Evolutionary conservation across 2,329 filamentous ascomycete species (phyloP).

Genomic region (Cadophora gregata): DNA sequence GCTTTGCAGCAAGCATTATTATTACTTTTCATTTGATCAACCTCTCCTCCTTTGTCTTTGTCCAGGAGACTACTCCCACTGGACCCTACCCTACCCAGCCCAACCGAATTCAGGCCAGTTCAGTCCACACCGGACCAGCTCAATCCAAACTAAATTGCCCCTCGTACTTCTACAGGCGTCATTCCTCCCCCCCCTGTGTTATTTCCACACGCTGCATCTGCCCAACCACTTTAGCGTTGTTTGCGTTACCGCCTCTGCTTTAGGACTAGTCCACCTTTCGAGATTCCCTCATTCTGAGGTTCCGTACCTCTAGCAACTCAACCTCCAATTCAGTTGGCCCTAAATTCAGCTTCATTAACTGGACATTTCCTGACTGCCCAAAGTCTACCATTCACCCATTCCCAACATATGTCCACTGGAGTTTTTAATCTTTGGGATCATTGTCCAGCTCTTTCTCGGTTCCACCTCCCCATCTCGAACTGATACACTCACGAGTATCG

Average conservation of each 20-base stretch:
- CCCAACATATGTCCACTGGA: conserved; percentile 3
- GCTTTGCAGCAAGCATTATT: conserved; percentile 29
- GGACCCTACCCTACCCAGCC: neutral
- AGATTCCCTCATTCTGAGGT: conserved; percentile 21
- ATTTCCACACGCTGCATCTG: conserved; percentile 17
- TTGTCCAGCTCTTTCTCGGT: conserved; percentile 17
- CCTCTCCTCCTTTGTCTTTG: conserved; percentile 23
- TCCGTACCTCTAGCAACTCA: neutral
- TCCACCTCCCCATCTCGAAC: conserved; percentile 21
- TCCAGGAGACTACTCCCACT: neutral
- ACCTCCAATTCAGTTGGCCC: conserved; percentile 18
- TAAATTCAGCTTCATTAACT: neutral
- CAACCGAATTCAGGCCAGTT: neutral
- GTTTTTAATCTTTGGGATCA: conserved; percentile 12
- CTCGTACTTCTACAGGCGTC: conserved; percentile 24
- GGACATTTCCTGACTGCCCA: neutral
- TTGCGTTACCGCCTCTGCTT: conserved; percentile 25
- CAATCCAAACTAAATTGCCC: conserved; percentile 31
- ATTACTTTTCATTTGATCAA: conserved; percentile 16
- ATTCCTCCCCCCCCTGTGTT: conserved; percentile 28
- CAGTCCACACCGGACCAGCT: too few relatives aligned
- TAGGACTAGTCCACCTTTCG: conserved; percentile 23
- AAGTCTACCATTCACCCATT: conserved; percentile 9
- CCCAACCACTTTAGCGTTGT: conserved; percentile 23
- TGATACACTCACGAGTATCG: conserved; percentile 32